Evolutionary conservation across 2,329 filamentous ascomycete species (phyloP), one percentile per base, ranked within the genome.

Genomic region (Claviceps sp.): DNA sequence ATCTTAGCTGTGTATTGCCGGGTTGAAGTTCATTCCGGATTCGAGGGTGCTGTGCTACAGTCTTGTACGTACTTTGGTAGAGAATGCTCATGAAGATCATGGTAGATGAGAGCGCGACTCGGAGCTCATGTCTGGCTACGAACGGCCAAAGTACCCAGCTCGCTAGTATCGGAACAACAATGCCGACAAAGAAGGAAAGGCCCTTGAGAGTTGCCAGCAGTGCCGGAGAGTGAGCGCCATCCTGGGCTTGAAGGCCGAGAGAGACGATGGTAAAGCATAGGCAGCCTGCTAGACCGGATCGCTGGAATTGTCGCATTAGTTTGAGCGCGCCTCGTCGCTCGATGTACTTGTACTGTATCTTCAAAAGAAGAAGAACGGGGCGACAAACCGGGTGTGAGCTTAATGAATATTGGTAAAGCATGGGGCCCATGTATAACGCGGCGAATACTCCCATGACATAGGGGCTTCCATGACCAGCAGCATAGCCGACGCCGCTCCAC

Each of bases 91-190:
- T 71, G 57, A 79, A 78, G 48, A 79, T 75, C 56, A 81, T 66
- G 75, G 78, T 81, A 2, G 71, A 67, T 0, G 77, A 76, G 2
- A 79, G 61, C 0, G 75, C 76, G 53, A 73, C 75, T 22, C 78
- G 67, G 14, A 82, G 68, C 59, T 81, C 78, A 57, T 80, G 77
- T 13, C 78, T 69, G 11, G 78, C 78, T 5, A 81, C 70, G 55
- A 82, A 82, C 2, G 78, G 78, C 78, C 78, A 82, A 3, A 82
- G 63, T 13, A 78, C 58, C 77, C 77, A 81, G 56, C 80, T 81
- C 14, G 80, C 71, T 1, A 78, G 55, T 11, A 81, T 68, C 0
- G 78, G 76, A 1, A 73, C 69, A 1, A 76, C 67, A 3, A 78
- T 73, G 2, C 78, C 78, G 22, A 79, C 61, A 2, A 79, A 65